Evolutionary conservation across 139 green algal genomes (phyloP), one percentile per base, ranked within the genome.

Genomic region (Pseudopediastrum boryanum): DNA sequence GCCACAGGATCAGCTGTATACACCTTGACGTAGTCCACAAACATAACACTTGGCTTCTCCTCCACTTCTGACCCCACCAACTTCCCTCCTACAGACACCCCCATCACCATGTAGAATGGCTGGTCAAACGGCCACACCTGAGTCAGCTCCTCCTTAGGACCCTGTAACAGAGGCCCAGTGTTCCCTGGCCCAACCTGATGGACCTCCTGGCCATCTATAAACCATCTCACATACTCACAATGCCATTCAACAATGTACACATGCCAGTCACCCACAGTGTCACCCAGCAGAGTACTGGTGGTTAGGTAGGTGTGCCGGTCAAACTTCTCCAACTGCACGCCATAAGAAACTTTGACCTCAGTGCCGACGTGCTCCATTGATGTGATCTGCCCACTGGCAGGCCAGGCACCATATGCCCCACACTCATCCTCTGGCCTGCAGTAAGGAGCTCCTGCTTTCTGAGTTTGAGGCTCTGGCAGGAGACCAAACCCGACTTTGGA

Each of bases 201-300:
- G 23, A 35, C 35, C 9, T 51, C 31, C 4, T 59, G 4, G 41
- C 39, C 65, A 73, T 73, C 65, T 4, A 41, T 31, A 8, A 31
- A 73, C 65, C 65, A 73, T n/a, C 65, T 25, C 65, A 73, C n/a
- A 27, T 56, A 73, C n/a, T 73, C 65, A 27, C 65, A 73, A n/a
- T 73, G 54, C 65, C 65, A 73, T 27, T 73, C 65, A 2, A 73
- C 42, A n/a, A 59, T 73, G 39, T 58, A 73, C 38, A 38, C 43
- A 12, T 73, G 65, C 65, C 65, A 73, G 41, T 51, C 43, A 9
- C 54, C 42, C n/a, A 43, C 25, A 7, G n/a, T 51, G n/a, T 73
- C 65, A 54, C 42, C 65, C 36, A 73, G 65, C 12, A 31, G 21
- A 6, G 36, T 52, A 9, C 56, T 43, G 12, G 9, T 51, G 36